Conservation (phyloP, 2,329 filamentous ascomycete species). For the Teratosphaeria pseudoeucalypti region DNA sequence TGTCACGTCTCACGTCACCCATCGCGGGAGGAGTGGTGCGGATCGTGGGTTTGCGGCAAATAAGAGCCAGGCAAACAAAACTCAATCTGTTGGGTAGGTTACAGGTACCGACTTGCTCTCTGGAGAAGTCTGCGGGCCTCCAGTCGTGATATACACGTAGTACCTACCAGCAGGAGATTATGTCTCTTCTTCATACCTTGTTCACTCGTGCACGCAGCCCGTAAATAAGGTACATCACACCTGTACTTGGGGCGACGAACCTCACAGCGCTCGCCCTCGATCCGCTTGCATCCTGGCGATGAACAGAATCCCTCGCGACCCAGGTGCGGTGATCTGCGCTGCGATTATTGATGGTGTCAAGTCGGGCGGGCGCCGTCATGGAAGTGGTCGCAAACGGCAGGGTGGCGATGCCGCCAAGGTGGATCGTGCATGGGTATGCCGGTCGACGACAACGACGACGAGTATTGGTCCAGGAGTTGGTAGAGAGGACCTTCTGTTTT, state of each 20-base stretch:
- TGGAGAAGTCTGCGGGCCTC: not conserved
- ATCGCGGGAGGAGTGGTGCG: not conserved
- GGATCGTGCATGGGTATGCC: not conserved
- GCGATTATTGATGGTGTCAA: no score
- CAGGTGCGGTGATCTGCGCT: not conserved
- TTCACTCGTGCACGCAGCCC: not conserved
- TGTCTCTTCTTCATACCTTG: not conserved
- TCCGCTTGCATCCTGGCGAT: not conserved
- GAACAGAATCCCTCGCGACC: not conserved
- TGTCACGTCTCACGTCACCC: conserved; percentile 1
- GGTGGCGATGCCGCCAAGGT: not conserved
- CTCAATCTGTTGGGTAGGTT: not conserved
- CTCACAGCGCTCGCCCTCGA: not conserved
- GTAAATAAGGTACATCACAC: not conserved
- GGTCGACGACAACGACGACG: not conserved
- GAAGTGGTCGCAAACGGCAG: not conserved
- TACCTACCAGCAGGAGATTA: not conserved
- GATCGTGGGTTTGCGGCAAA: not conserved
- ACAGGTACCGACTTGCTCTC: not conserved
- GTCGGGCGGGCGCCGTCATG: no score
- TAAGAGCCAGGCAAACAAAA: not conserved
- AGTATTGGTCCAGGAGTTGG: not conserved
- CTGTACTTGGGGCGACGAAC: not conserved
- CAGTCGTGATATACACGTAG: not conserved
- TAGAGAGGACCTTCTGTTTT: not conserved